Evolutionary conservation across 108 stramenopile species (phyloP).

Genomic region (Skeletonema costatum): DNA sequence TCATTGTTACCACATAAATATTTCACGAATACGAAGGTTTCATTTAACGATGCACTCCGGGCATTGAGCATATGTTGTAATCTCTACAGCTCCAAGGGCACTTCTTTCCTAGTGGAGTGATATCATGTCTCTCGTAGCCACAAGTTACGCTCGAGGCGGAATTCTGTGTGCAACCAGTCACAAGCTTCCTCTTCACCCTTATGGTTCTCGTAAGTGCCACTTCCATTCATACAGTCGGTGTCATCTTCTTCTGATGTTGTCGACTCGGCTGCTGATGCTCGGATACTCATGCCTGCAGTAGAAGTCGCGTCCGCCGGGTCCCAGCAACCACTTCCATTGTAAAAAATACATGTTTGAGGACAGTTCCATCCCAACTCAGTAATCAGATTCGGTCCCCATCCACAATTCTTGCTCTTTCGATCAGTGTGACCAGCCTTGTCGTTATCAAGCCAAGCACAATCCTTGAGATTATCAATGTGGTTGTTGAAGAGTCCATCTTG

Average conservation of each 20-base stretch:
- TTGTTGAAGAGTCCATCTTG: slow-evolving; percentile 16
- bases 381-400: slow-evolving; percentile 17
- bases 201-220: slow-evolving; percentile 24
- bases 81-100: slow-evolving; percentile 39
- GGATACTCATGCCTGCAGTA: background rate
- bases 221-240: slow-evolving; percentile 24
- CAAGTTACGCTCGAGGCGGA: slow-evolving; percentile 24
- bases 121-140: slow-evolving; percentile 17
- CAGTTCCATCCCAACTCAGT: slow-evolving; percentile 32
- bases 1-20: background rate
- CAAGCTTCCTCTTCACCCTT: slow-evolving; percentile 11
- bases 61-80: slow-evolving; percentile 26
- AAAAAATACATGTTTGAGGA: slow-evolving; percentile 31
- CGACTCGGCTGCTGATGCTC: background rate
- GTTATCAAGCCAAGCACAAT: slow-evolving; percentile 31
- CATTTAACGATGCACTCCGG: background rate
- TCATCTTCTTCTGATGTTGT: background rate
- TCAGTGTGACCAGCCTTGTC: slow-evolving; percentile 29
- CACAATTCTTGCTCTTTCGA: slow-evolving; percentile 40
- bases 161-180: slow-evolving; percentile 24
- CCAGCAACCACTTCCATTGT: slow-evolving; percentile 30
- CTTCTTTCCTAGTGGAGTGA: slow-evolving; percentile 28
- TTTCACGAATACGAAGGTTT: background rate
- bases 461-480: slow-evolving; percentile 17
- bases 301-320: background rate